Evolutionary conservation across 1,284 basidiomycete species (phyloP), one percentile per base, ranked within the genome.

Genomic region (Heterobasidion irregulare): DNA sequence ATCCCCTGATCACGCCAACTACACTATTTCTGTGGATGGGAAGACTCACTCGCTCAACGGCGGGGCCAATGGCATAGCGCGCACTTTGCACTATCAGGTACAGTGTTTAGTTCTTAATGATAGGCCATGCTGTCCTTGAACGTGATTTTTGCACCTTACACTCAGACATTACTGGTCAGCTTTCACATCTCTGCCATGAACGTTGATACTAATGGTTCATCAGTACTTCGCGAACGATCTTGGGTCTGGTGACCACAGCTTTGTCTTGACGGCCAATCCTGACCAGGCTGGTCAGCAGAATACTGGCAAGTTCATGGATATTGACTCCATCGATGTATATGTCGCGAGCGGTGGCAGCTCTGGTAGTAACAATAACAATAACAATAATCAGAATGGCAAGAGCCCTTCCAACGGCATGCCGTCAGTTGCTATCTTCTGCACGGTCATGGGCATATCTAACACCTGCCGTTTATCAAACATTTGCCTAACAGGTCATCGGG

Each of bases 21-120:
- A 78, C 53, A 68, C 69, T 12, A 64, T 81, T n/a, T 65, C 68
- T 0, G 50, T 80, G 35, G 78, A 82, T 59, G 76, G 75, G 2
- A 53, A 67, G 35, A 63, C 62, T 0, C 63, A 61, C 35, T 54
- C 64, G n/a, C 61, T 76, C 49, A 64, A 67, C 33, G 73, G 72
- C 49, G 72, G 72, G 18, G 62, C 68, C 34, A 62, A 64, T 56
- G 69, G 69, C 9, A 55, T 63, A 44, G 66, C 67, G 12, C 58
- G 66, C 34, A 60, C 57, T 19, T 66, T 76, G 54, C 75, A 75
- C 58, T 38, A 72, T 7, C 62, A 72, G 66, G 77, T 78, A 61
- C 49, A 61, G 61, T 5, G 13, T 26, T 54, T 16, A 26, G n/a
- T 12, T 32, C 26, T 12, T 36, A 7, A 34, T 41, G 38, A 12